phyloP scores from a whole-genome alignment of 2,329 filamentous ascomycete species.

The Fusarium fujikuroi region DNA sequence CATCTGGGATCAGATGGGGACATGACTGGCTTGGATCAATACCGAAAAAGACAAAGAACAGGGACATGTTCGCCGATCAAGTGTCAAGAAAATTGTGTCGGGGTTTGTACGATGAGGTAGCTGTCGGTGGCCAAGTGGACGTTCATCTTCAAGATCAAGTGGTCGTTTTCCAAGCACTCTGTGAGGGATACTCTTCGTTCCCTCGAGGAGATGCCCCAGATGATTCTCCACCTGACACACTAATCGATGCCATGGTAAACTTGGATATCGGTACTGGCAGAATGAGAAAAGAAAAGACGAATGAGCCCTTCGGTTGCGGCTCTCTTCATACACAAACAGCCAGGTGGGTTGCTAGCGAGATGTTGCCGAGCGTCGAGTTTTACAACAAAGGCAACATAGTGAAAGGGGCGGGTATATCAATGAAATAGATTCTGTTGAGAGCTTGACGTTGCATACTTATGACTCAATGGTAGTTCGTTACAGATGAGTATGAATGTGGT shows the following conservation, averaged over 20 bases:
- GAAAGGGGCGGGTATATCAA: conserved; percentile 54
- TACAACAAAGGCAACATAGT: conserved; percentile 63
- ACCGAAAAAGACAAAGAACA: conserved; percentile 53
- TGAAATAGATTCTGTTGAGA: conserved; percentile 12
- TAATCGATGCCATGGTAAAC: conserved; percentile 46
- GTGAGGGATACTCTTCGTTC: conserved; percentile 62
- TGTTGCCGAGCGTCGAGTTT: conserved; percentile 62
- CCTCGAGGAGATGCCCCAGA: conserved; percentile 44
- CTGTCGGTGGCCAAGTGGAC: conserved; percentile 61
- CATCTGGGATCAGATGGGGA: conserved; percentile 58
- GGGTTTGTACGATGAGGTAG: conserved; percentile 58
- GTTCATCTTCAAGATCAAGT: conserved; percentile 70
- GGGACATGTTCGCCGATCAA: conserved; percentile 49
- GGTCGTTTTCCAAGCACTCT: conserved; percentile 68
- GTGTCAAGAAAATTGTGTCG: conserved; percentile 59
- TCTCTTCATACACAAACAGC: conserved; percentile 68
- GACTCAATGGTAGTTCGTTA: not conserved
- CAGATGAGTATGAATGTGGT: not conserved
- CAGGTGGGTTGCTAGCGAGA: conserved; percentile 65
- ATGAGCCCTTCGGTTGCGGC: conserved; percentile 66
- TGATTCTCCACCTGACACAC: conserved; percentile 22
- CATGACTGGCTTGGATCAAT: conserved; percentile 56
- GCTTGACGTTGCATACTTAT: not conserved
- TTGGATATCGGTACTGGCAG: conserved; percentile 43
- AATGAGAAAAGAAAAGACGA: conserved; percentile 56